Evolutionary conservation across 2,329 filamentous ascomycete species (phyloP).

Genomic region (Hortaea sp.): DNA sequence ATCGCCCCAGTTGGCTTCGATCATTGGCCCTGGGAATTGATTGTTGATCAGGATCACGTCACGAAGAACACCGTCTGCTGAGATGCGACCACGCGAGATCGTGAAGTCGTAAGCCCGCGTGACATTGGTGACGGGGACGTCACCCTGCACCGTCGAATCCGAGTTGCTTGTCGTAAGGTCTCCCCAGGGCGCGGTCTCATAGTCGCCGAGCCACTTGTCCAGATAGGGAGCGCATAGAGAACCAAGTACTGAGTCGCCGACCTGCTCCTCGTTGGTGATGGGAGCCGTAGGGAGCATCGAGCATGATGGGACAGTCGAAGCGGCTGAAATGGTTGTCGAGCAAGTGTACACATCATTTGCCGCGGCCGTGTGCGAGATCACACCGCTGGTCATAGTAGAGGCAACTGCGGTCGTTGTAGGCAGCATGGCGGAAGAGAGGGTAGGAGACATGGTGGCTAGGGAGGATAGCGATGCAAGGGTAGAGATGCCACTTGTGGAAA

Average conservation of each 20-base stretch:
- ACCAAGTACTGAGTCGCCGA: constrained; percentile 14
- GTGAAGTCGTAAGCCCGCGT: constrained; percentile 35
- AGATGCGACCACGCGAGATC: constrained; percentile 31
- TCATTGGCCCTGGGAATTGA: constrained; percentile 25
- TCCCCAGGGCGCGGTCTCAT: constrained; percentile 17
- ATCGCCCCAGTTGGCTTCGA: constrained; percentile 33
- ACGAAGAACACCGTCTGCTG: constrained; percentile 37
- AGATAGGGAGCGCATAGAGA: constrained; percentile 13
- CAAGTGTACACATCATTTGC: neutral
- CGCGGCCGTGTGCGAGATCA: neutral
- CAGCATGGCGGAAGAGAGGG: neutral
- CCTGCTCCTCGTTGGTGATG: constrained; percentile 15
- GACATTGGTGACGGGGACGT: constrained; percentile 28
- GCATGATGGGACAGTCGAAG: constrained; percentile 1
- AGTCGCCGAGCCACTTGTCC: constrained; percentile 15
- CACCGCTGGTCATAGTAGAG: neutral
- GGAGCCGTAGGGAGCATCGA: constrained; percentile 8
- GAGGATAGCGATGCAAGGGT: neutral
- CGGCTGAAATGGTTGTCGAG: constrained; percentile 2
- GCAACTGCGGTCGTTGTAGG: neutral
- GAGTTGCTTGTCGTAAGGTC: constrained; percentile 15
- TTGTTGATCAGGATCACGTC: constrained; percentile 33
- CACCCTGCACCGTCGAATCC: constrained; percentile 16
- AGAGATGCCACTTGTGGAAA: neutral
- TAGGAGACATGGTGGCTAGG: neutral